Evolutionary conservation across 352 stramenopile species (phyloP), one percentile per base, ranked within the genome.

Genomic region (Phytophthora cactorum): DNA sequence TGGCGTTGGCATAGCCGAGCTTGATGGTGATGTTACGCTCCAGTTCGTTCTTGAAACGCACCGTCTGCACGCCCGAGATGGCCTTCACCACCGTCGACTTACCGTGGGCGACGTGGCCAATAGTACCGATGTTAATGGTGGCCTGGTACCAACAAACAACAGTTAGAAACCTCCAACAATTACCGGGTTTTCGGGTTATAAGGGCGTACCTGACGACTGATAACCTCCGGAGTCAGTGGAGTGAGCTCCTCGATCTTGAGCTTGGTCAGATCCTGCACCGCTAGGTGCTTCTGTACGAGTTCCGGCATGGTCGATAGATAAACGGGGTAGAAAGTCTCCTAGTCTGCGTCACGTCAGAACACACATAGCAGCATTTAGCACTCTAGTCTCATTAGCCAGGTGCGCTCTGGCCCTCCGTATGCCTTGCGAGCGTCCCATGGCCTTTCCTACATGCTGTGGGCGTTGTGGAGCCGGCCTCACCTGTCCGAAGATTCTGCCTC

Each of bases 1-100:
- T 99, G 53, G 98, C 98, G 79, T 99, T 99, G 58, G 98, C 98
- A 78, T 99, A 99, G 58, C 98, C 98, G n/a, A 99, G 87, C 86
- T 99, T 99, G 88, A 99, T 99, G 58, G 98, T 99, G 79, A 99
- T 99, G 88, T 99, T 99, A 74, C 98, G 95, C 79, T 99, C 97
- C 67, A 99, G 80, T 78, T 99, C 98, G 81, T 99, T 99, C 83
- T 98, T 99, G 77, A 98, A 99, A 34, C 95, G 95, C 51, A 99
- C 95, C 5, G 96, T 98, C 82, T 99, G 96, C n/a, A 99, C 98
- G 65, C 98, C 98, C 52, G 96, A 99, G 64, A 99, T 99, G 53
- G 98, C 97, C 82, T 99, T 99, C 39, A 99, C 98, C 52, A 99
- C 97, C 43, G 98, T 99, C 53, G 90, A 98, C 78, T 99, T 99